These are phyloP conservation scores for Suillus hirtellus DNA, from an alignment of 768 basidiomycete species.

Conservation along the genomic window DNA sequence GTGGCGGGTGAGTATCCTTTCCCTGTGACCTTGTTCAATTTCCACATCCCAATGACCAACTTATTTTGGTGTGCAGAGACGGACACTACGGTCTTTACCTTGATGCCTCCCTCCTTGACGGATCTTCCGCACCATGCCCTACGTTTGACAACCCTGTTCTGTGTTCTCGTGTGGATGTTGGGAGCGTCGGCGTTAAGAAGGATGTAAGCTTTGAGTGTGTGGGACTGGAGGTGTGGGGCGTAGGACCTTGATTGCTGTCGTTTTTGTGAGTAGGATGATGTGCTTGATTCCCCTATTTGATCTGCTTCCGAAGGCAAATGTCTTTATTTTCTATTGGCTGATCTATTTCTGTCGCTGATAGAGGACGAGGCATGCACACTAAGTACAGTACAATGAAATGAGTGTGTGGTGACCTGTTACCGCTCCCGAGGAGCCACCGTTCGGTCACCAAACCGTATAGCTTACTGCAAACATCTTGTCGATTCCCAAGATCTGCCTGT, in stretches of 20 bases:
- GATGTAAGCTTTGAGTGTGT: conserved; percentile 84
- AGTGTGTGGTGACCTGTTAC: no score
- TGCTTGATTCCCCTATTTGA: neutral
- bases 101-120: conserved; percentile 76
- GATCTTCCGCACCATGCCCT: conserved; percentile 81
- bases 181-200: conserved; percentile 34
- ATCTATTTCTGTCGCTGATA: neutral
- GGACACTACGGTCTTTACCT: conserved; percentile 89
- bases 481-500: no score
- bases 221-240: conserved; percentile 88
- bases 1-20: conserved; percentile 73
- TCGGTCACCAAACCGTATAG: no score
- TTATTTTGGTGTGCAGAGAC: conserved; percentile 48
- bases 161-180: conserved; percentile 43
- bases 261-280: neutral
- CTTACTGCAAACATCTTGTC: no score
- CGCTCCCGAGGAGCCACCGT: no score
- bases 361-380: neutral
- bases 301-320: neutral
- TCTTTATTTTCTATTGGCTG: neutral
- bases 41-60: neutral
- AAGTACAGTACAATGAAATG: neutral
- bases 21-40: conserved; percentile 1
- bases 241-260: conserved; percentile 41
- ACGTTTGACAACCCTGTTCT: conserved; percentile 88